Base-by-base conservation (phyloP, 306 rosid genomes). In the Abrus precatorius region DNA sequence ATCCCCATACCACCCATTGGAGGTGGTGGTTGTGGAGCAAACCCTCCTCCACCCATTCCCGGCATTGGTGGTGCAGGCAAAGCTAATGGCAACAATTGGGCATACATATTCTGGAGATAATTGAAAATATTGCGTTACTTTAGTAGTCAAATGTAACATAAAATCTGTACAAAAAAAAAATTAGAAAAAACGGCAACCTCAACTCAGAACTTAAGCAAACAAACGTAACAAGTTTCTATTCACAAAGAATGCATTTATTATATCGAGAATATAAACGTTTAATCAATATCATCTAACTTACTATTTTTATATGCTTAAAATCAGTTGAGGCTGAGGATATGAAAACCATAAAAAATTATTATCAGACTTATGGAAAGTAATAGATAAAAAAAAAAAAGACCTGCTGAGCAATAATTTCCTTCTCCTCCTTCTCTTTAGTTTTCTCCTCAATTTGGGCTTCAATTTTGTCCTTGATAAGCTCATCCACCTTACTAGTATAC, bases 11-110 rank as follows among this genome's bases (percentile, higher is more conserved):
- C 97, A 5, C 91, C 94, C 93, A 91, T 90, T 5, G 86, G 87
- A 3, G 90, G 90, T 0, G 92, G 86, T 32, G 81, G 89, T 0
- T 90, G 85, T 1, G 77, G 83, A 20, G 62, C 87, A 48, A 13
- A 90, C 65, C 86, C 89, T 3, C 92, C 92, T 2, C 91, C 92
- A 47, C 88, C 85, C 91, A 86, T 88, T 71, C 91, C 90, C 14
- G 94, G 92, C 88, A 92, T 90, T 64, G 97, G 90, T 29, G 97
- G 97, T 47, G 97, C 94, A 76, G 97, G 97, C 84, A 92, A 86
- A 54, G 97, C 94, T 66, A 87, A 92, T 65, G 93, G 97, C 74
- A 92, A 84, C 84, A 90, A 89, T 78, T 90, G 97, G 49, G 94
- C 94, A 68, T 92, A 90, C 97, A 92, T 92, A 89, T 92, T 92